Conservation (phyloP, 768 basidiomycete species). For the Macrolepiota dolichaula region DNA sequence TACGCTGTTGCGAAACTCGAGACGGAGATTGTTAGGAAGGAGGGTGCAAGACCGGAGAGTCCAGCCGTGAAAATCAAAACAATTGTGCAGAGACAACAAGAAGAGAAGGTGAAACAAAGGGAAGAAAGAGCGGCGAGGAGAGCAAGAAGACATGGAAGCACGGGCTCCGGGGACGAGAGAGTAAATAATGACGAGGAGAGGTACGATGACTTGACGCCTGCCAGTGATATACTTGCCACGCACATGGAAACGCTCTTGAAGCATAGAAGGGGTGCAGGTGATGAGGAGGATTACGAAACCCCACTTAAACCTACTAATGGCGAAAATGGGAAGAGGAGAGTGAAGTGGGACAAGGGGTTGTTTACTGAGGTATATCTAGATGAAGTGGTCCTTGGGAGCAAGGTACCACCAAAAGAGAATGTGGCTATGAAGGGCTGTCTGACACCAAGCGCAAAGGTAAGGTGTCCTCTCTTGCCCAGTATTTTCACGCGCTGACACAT, state of each 20-base stretch:
- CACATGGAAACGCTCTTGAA: constrained; percentile 9
- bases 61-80: constrained; percentile 74
- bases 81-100: constrained; percentile 60
- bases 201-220: constrained; percentile 11
- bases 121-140: constrained; percentile 59
- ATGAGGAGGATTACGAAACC: constrained; percentile 78
- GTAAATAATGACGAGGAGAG: constrained; percentile 23
- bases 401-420: constrained; percentile 37
- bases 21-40: constrained; percentile 66
- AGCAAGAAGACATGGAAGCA: constrained; percentile 40
- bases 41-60: constrained; percentile 72
- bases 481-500: constrained; percentile 10
- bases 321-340: constrained; percentile 45
- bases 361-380: constrained; percentile 61
- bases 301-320: constrained; percentile 46
- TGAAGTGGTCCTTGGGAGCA: constrained; percentile 53
- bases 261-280: constrained; percentile 70
- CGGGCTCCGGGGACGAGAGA: constrained; percentile 24
- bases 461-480: constrained; percentile 9
- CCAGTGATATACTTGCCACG: not conserved
- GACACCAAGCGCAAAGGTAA: constrained; percentile 64
- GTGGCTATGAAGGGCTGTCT: constrained; percentile 58
- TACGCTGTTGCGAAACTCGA: constrained; percentile 59
- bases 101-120: constrained; percentile 53
- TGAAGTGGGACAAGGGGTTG: constrained; percentile 77